Percentiles rank a stretch among this genome's conserved stretches.
These are phyloP conservation scores for Leishmania lainsoni DNA, from an alignment of 208 protist species.

Conservation along the genomic window DNA sequence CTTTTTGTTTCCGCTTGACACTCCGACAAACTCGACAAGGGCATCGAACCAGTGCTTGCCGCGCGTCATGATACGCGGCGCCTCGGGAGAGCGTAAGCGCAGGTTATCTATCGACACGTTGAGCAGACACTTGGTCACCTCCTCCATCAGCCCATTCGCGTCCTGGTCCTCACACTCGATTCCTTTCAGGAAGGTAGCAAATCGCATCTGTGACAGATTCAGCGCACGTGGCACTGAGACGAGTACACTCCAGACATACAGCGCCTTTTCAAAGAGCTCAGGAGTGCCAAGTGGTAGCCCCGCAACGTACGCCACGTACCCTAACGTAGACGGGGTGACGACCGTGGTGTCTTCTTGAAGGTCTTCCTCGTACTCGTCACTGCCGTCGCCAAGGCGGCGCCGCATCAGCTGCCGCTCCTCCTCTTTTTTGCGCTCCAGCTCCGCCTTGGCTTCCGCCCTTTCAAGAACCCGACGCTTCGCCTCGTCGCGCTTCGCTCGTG, in stretches of 20 bases:
- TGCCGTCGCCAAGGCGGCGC: conserved; percentile 40
- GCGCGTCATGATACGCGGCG: conserved; percentile 52
- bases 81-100: conserved; percentile 44
- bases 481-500: conserved; percentile 71
- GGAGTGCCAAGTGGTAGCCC: conserved; percentile 40
- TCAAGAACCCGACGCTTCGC: conserved; percentile 46
- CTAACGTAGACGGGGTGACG: conserved; percentile 37
- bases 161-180: conserved; percentile 61
- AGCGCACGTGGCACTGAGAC: conserved; percentile 64
- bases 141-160: conserved; percentile 84
- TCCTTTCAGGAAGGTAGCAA: conserved; percentile 73
- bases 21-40: conserved; percentile 75
- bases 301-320: conserved; percentile 59
- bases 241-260: conserved; percentile 81
- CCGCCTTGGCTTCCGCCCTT: conserved; percentile 49
- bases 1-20: conserved; percentile 79
- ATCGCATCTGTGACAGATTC: conserved; percentile 79
- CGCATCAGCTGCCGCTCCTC: conserved; percentile 69
- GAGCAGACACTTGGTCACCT: conserved; percentile 63
- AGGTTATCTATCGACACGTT: conserved; percentile 60
- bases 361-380: conserved; percentile 33
- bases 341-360: conserved; percentile 60
- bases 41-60: conserved; percentile 83
- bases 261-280: conserved; percentile 66
- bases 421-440: conserved; percentile 51